Conservation (phyloP, 306 rosid species). For the Prunus mira region DNA sequence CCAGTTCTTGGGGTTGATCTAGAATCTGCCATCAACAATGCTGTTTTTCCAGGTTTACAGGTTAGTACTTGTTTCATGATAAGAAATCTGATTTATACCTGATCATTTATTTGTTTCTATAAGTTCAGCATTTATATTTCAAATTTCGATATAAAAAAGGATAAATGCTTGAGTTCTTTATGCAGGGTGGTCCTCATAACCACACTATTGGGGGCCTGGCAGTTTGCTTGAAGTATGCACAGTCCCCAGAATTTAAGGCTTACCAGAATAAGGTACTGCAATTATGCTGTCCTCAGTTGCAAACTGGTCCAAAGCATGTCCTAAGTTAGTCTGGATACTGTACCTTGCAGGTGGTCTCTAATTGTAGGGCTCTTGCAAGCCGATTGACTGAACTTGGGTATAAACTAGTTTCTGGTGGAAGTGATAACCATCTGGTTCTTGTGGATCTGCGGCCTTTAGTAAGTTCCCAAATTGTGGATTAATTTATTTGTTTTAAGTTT, state of each 20-base stretch:
- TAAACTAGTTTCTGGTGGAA: conserved; percentile 93
- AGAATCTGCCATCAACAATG: conserved; percentile 86
- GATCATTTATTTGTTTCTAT: not conserved
- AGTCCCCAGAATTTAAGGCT: conserved; percentile 64
- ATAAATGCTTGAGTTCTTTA: conserved; percentile 1
- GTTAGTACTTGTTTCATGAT: conserved; percentile 31
- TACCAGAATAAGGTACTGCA: conserved; percentile 72
- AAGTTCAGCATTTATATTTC: not conserved
- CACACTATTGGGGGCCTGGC: conserved; percentile 97
- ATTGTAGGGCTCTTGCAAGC: conserved; percentile 78
- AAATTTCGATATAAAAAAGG: not conserved
- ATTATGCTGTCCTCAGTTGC: conserved; percentile 9
- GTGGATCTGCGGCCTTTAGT: conserved; percentile 91
- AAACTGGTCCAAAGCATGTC: conserved; percentile 13
- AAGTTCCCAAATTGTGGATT: conserved; percentile 28
- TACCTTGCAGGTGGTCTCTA: conserved; percentile 70
- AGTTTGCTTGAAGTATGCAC: conserved; percentile 79
- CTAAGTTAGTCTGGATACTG: conserved; percentile 6
- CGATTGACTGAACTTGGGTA: conserved; percentile 63
- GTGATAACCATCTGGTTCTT: conserved; percentile 90
- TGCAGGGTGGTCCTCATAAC: conserved; percentile 98
- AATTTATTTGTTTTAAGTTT: not conserved
- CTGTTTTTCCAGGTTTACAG: conserved; percentile 95
- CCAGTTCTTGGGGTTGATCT: conserved; percentile 69
- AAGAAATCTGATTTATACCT: not conserved